Percentiles rank a stretch among this genome's conserved stretches.
These are phyloP conservation scores for Remersonia thermophila DNA, from an alignment of 2,329 filamentous ascomycete genomes.

Conservation along the genomic window DNA sequence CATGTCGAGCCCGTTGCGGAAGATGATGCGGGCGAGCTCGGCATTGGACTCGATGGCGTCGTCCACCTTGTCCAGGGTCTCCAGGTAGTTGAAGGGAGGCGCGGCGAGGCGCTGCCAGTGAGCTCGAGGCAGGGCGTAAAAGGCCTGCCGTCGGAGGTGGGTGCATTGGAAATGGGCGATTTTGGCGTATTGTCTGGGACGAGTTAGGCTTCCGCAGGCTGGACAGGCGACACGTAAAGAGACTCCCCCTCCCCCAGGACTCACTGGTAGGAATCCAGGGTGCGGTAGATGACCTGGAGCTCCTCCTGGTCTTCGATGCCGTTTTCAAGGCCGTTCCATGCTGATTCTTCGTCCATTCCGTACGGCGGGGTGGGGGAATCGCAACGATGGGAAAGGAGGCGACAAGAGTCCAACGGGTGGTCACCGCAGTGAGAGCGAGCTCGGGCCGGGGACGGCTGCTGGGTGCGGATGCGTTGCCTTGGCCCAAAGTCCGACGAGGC, in stretches of 20 bases:
- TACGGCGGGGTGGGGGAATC: not conserved
- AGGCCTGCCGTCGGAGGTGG: constrained; percentile 78
- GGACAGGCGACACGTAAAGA: too few relatives aligned
- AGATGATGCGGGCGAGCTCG: constrained; percentile 66
- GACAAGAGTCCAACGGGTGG: too few relatives aligned
- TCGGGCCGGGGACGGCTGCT: too few relatives aligned
- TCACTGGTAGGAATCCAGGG: constrained; percentile 83
- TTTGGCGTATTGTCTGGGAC: constrained; percentile 64
- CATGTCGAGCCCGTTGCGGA: constrained; percentile 53
- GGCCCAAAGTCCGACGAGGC: too few relatives aligned
- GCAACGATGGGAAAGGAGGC: too few relatives aligned
- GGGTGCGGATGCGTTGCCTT: too few relatives aligned
- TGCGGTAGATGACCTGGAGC: constrained; percentile 62
- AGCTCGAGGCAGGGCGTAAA: constrained; percentile 74
- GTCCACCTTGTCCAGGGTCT: constrained; percentile 68
- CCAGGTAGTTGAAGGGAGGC: constrained; percentile 71
- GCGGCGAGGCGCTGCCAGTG: constrained; percentile 76
- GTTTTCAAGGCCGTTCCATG: constrained; percentile 52
- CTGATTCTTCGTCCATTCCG: constrained; percentile 25
- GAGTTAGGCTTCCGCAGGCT: constrained; percentile 2
- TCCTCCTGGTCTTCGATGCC: constrained; percentile 68
- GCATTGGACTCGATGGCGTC: constrained; percentile 83
- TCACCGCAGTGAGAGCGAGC: too few relatives aligned
- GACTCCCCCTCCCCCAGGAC: too few relatives aligned
- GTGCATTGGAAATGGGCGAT: constrained; percentile 83